phyloP scores from a whole-genome alignment of 306 rosid genomes.

The Canavalia ensiformis region DNA sequence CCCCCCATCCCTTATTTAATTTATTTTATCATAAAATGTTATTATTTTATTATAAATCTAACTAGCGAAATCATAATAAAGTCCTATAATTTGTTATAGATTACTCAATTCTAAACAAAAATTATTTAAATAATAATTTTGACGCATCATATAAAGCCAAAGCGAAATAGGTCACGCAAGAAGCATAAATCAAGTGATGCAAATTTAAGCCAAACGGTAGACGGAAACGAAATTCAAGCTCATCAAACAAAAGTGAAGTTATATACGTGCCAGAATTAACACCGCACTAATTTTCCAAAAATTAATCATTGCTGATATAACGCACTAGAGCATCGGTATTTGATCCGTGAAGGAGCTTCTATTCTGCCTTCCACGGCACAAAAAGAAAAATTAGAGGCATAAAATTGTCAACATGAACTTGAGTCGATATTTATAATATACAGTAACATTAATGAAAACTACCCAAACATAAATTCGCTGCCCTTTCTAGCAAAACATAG shows the following conservation, averaged over 20 bases:
- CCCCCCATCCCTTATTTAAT: too few species aligned
- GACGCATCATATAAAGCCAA: too few species aligned
- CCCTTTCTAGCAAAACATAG: constrained; percentile 52
- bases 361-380: constrained; percentile 18
- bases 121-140: not conserved
- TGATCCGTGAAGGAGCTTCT: constrained; percentile 24
- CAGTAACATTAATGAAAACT: constrained; percentile 49
- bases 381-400: constrained; percentile 22
- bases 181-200: not conserved
- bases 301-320: not conserved
- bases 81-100: not conserved
- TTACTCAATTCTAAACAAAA: not conserved
- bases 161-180: not conserved
- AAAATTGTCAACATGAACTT: constrained; percentile 47
- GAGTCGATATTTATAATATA: constrained; percentile 47
- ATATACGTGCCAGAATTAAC: not conserved
- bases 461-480: constrained; percentile 48
- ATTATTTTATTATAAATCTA: not conserved
- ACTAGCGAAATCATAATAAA: not conserved
- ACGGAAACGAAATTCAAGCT: not conserved
- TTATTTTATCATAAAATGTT: too few species aligned
- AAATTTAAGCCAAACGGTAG: not conserved
- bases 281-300: constrained; percentile 6
- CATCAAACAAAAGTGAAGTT: not conserved
- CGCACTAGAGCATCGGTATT: not conserved